Conservation (phyloP, 768 basidiomycete species). For the Termitomyces sp. region DNA sequence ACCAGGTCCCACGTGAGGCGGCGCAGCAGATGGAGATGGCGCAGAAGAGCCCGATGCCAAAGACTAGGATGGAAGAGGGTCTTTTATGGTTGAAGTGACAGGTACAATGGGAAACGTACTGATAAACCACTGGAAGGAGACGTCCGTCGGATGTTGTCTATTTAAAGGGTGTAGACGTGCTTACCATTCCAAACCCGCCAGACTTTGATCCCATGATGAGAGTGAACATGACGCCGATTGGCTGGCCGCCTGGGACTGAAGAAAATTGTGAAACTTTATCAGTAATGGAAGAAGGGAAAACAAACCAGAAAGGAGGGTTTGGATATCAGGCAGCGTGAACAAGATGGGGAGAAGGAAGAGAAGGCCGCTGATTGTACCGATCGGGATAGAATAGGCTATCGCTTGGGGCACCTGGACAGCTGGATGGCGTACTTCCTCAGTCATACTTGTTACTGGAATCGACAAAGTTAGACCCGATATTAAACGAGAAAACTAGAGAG, state of each 20-base stretch:
- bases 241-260: conserved; percentile 54
- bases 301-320: conserved; percentile 43
- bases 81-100: not conserved
- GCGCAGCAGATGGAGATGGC: conserved; percentile 62
- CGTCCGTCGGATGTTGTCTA: not conserved
- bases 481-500: not conserved
- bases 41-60: conserved; percentile 53
- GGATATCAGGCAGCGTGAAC: conserved; percentile 58
- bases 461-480: not conserved
- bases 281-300: not conserved
- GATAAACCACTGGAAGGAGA: conserved; percentile 31
- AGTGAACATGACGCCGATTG: conserved; percentile 57
- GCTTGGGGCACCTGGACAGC: conserved; percentile 48
- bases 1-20: conserved; percentile 66
- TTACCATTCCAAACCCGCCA: conserved; percentile 58
- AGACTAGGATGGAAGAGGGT: conserved; percentile 29
- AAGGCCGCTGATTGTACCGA: conserved; percentile 44
- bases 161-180: not conserved
- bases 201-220: conserved; percentile 54
- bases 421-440: conserved; percentile 61
- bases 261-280: not conserved
- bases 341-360: conserved; percentile 56
- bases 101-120: conserved; percentile 19
- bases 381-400: conserved; percentile 47
- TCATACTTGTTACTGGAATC: conserved; percentile 52